phyloP scores from a whole-genome alignment of 768 basidiomycete genomes.

The Macrolepiota albuminosa region DNA sequence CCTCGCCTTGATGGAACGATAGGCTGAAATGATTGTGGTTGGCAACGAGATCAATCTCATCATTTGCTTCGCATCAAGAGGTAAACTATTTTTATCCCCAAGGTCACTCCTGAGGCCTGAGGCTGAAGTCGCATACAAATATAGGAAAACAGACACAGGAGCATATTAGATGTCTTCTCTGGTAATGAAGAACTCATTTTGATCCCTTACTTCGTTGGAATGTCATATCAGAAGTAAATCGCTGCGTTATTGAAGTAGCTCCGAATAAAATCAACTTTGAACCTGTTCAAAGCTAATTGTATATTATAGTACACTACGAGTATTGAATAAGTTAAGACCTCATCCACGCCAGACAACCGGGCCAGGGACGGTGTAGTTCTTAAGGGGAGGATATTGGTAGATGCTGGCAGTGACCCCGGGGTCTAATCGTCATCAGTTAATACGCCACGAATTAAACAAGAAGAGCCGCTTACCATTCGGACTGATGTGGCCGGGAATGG shows the following conservation, averaged over 20 bases:
- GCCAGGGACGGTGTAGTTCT: slow-evolving; percentile 30
- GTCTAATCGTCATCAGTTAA: slow-evolving; percentile 18
- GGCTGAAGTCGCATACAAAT: no score
- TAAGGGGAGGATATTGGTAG: slow-evolving; percentile 28
- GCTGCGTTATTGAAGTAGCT: neutral
- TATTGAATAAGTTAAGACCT: neutral
- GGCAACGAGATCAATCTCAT: neutral
- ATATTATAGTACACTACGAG: neutral
- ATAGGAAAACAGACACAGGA: no score
- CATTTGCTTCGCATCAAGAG: neutral
- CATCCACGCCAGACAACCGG: slow-evolving; percentile 20
- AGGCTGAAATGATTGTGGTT: no score
- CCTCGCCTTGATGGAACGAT: neutral
- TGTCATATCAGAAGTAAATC: neutral
- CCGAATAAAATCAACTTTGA: neutral
- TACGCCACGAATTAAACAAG: neutral
- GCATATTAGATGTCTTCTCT: neutral
- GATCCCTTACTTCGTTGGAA: neutral
- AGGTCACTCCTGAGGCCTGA: neutral
- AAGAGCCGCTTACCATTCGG: slow-evolving; percentile 17
- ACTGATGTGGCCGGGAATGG: slow-evolving; percentile 38
- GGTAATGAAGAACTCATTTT: neutral
- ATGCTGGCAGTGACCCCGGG: slow-evolving; percentile 38
- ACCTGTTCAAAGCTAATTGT: neutral
- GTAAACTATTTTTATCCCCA: neutral